Conservation (phyloP, 305 asterid species). For the Fraxinus albicans region DNA sequence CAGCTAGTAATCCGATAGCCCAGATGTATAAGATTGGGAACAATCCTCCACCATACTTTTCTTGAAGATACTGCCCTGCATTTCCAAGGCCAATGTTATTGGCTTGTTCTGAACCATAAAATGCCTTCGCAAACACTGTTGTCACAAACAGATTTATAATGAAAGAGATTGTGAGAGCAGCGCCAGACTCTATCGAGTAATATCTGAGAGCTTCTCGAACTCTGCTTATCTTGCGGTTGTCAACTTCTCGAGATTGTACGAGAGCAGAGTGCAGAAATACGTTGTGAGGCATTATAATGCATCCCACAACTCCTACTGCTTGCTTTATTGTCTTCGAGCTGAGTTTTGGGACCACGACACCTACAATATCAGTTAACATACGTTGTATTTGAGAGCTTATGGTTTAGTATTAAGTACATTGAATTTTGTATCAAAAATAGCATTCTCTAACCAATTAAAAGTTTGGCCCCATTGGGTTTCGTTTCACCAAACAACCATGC, state of each 20-base stretch:
- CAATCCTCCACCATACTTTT: constrained; percentile 78
- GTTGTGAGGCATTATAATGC: constrained; percentile 92
- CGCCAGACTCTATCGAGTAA: constrained; percentile 77
- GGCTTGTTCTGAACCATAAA: constrained; percentile 75
- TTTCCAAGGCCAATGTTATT: constrained; percentile 72
- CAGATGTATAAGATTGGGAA: constrained; percentile 82
- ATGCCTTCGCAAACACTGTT: constrained; percentile 79
- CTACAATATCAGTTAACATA: constrained; percentile 32
- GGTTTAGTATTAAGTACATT: neutral
- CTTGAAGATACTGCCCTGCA: constrained; percentile 82
- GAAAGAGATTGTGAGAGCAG: constrained; percentile 72
- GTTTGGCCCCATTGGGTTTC: constrained; percentile 72
- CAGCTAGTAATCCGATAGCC: constrained; percentile 87
- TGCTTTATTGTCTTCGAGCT: constrained; percentile 76
- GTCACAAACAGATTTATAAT: constrained; percentile 78
- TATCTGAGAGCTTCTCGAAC: constrained; percentile 75
- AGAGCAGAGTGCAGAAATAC: constrained; percentile 89
- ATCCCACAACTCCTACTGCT: constrained; percentile 92
- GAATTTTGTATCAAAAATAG: neutral
- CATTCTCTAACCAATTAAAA: constrained; percentile 59
- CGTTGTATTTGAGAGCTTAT: neutral
- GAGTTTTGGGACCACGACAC: constrained; percentile 76
- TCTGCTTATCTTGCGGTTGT: constrained; percentile 60
- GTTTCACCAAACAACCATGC: constrained; percentile 99
- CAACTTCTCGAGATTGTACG: constrained; percentile 81